These are phyloP conservation scores for Colletotrichum sp. DNA, from an alignment of 2,329 filamentous ascomycete genomes.

Conservation along the genomic window DNA sequence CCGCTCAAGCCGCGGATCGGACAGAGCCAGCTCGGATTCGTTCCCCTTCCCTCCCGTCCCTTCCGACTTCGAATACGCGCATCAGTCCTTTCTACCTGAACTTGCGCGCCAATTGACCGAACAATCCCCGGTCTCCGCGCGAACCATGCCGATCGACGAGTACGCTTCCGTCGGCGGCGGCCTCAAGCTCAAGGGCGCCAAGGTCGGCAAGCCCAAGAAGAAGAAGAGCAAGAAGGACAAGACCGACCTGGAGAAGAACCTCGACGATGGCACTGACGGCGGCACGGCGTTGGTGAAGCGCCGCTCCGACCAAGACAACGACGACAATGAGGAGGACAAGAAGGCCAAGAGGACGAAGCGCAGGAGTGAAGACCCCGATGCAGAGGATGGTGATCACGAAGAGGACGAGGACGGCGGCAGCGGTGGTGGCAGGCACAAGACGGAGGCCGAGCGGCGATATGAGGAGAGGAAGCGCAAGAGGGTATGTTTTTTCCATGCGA, in stretches of 20 bases:
- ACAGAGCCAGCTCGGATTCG: background rate
- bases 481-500: conserved; percentile 54
- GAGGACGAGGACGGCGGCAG: conserved; percentile 35
- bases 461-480: conserved; percentile 83
- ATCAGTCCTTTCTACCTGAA: background rate
- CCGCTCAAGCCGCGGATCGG: background rate
- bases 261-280: conserved; percentile 37
- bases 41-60: background rate
- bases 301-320: conserved; percentile 30
- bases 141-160: conserved; percentile 72
- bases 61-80: conserved; percentile 1
- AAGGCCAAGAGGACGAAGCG: conserved; percentile 19
- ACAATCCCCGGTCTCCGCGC: background rate
- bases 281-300: conserved; percentile 49
- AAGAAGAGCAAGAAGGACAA: conserved; percentile 66
- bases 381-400: conserved; percentile 33
- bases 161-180: conserved; percentile 73
- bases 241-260: conserved; percentile 51
- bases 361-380: conserved; percentile 28
- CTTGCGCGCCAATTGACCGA: background rate
- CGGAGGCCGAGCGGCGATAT: conserved; percentile 80
- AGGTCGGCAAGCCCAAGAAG: conserved; percentile 67
- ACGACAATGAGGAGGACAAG: conserved; percentile 27
- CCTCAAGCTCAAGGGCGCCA: conserved; percentile 83
- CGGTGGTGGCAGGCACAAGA: conserved; percentile 62